Evolutionary conservation across 352 stramenopile genomes (phyloP).

Genomic region (Globisporangium acanthophoron): DNA sequence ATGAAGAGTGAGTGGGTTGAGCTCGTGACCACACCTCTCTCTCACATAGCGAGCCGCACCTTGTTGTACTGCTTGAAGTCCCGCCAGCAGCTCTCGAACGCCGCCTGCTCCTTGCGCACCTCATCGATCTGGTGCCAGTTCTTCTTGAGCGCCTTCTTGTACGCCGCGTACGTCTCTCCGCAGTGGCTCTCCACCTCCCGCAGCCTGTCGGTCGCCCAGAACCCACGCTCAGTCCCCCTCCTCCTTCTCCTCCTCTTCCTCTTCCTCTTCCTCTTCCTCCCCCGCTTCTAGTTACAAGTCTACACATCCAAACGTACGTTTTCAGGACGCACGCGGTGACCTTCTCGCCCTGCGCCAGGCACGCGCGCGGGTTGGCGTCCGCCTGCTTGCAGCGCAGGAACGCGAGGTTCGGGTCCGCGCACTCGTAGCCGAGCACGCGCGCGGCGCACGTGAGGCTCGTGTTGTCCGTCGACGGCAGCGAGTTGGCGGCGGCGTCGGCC

Average conservation of each 20-base stretch:
- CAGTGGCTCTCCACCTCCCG: constrained; percentile 76
- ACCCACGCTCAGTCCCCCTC: neutral
- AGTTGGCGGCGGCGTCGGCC: constrained; percentile 42
- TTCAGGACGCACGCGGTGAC: constrained; percentile 84
- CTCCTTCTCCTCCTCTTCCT: neutral
- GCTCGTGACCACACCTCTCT: no score
- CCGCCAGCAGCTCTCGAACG: constrained; percentile 81
- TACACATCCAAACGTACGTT: constrained; percentile 40
- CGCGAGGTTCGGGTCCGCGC: constrained; percentile 73
- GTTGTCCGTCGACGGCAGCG: constrained; percentile 80
- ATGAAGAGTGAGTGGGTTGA: neutral
- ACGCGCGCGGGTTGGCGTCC: constrained; percentile 73
- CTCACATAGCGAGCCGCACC: neutral
- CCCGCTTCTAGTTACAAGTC: no score
- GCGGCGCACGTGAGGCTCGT: constrained; percentile 84
- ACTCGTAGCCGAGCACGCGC: constrained; percentile 78
- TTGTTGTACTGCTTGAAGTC: constrained; percentile 65
- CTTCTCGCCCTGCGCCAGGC: constrained; percentile 82
- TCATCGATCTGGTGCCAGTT: constrained; percentile 87
- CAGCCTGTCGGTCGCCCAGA: constrained; percentile 32
- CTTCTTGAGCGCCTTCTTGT: constrained; percentile 86
- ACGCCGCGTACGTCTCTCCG: constrained; percentile 80
- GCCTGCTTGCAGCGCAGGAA: constrained; percentile 87
- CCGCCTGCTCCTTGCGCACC: constrained; percentile 81
- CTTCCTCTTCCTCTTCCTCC: neutral